A percentile compares a stretch with the other conserved stretches of the same genome.
phyloP scores from a whole-genome alignment of 768 basidiomycete genomes.

The Auricularia heimuer region DNA sequence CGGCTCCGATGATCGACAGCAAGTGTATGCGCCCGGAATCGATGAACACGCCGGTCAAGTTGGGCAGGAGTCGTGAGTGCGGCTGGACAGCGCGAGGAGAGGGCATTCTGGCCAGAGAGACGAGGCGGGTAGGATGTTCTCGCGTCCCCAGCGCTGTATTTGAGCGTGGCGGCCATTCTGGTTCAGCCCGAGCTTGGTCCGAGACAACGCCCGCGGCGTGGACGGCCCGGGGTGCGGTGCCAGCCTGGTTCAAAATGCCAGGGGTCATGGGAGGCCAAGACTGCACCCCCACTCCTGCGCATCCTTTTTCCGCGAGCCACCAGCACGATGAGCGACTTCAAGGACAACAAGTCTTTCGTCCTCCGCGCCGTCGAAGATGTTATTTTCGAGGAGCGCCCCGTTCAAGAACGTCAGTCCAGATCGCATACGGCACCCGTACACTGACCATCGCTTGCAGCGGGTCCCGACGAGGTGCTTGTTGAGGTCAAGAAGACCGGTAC shows the following conservation, averaged over 20 bases:
- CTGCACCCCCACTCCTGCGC: neutral
- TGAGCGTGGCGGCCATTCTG: neutral
- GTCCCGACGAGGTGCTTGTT: slow-evolving; percentile 71
- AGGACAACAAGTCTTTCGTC: slow-evolving; percentile 63
- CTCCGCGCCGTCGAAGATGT: slow-evolving; percentile 59
- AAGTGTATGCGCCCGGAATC: slow-evolving; percentile 77
- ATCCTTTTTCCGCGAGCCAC: slow-evolving; percentile 9
- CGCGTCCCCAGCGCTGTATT: neutral
- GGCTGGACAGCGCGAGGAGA: neutral
- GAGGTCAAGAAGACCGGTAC: slow-evolving; percentile 85
- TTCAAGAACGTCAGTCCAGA: slow-evolving; percentile 50
- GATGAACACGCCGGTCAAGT: slow-evolving; percentile 60
- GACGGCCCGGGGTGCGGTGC: neutral
- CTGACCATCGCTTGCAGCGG: slow-evolving; percentile 31
- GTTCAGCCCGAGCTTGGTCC: neutral
- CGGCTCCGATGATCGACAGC: slow-evolving; percentile 78
- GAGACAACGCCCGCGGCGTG: neutral
- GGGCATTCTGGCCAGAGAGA: neutral
- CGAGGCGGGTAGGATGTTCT: neutral
- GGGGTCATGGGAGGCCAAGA: neutral
- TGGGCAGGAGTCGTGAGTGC: slow-evolving; percentile 2
- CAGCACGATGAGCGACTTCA: slow-evolving; percentile 43
- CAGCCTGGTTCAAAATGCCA: neutral
- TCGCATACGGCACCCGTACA: neutral
- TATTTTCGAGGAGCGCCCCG: slow-evolving; percentile 60